Conservation (phyloP, 805 yeast genomes). For the Scheffersomyces ergatensis region DNA sequence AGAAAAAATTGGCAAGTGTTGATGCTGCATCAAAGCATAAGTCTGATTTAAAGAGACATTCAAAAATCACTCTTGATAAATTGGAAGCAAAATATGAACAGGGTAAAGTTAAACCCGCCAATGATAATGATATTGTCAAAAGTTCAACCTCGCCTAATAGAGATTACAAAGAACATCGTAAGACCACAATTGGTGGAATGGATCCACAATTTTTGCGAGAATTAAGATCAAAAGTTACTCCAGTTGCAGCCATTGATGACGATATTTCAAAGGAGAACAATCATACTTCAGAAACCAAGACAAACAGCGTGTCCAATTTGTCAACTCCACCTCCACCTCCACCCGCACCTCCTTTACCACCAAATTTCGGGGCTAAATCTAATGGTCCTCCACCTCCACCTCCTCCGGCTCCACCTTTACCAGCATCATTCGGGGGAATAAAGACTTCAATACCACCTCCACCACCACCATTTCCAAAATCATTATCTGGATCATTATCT, state of each 20-base stretch:
- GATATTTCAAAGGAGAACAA: conserved; percentile 7
- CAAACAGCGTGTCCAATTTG: background rate
- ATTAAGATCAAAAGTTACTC: conserved; percentile 48
- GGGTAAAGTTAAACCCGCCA: conserved; percentile 36
- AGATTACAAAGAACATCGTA: conserved; percentile 27
- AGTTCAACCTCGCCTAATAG: conserved; percentile 10
- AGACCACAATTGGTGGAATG: conserved; percentile 36
- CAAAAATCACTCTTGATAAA: conserved; percentile 18
- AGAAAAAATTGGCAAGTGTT: conserved; percentile 31
- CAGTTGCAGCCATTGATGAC: conserved; percentile 34
- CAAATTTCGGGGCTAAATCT: conserved; percentile 11
- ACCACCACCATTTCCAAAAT: conserved; percentile 24
- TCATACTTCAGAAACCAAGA: background rate
- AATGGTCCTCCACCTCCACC: conserved; percentile 21
- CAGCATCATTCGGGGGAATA: conserved; percentile 5
- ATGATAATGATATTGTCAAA: conserved; percentile 4
- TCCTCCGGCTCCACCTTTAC: conserved; percentile 24
- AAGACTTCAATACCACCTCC: conserved; percentile 14
- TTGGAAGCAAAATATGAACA: conserved; percentile 45
- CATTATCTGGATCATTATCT: conserved; percentile 20
- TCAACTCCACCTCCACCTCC: conserved; percentile 19
- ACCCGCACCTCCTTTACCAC: conserved; percentile 21
- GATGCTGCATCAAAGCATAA: conserved; percentile 11
- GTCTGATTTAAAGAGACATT: conserved; percentile 8
- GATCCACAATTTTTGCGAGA: conserved; percentile 54